Base-by-base conservation (phyloP, 2,329 filamentous ascomycete species). In the Diplocarpon mali region DNA sequence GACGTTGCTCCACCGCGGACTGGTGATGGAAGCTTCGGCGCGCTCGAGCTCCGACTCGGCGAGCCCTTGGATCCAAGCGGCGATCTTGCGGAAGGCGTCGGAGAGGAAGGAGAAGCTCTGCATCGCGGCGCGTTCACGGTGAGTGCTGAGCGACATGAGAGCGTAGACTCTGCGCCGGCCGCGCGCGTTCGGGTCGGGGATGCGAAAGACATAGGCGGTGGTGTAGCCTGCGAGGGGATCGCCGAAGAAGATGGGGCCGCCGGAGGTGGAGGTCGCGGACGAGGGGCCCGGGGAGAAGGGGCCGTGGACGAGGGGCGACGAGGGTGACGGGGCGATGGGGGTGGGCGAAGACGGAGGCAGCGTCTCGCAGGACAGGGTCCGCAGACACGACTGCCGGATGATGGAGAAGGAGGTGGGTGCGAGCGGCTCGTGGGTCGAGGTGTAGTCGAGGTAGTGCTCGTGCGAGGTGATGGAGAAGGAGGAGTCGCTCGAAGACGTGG, bases 141-240 rank as follows among this genome's bases (percentile, higher is more conserved):
- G 75, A 10, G 77, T 81, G 59, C 72, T 79, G 38, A 83, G 69
- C 2, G 78, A 77, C 47, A 83, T 62, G 48, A 83, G 76, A 10
- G 79, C 79, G 56, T 83, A 83, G 11, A 82, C 75, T n/a, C 79
- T 72, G 61, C 80, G 78, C 53, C 80, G 75, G 4, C 79, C 79
- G 11, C 79, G 75, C 12, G 79, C 79, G 51, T 80, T 78, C 30
- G 80, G 68, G 57, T 83, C 79, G 6, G 78, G 75, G 35, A 83
- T 79, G 20, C 79, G 78, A 57, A 83, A 83, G 51, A 83, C 79
- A 61, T 80, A 83, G 12, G 78, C 79, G 0, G 78, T 83, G 0
- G 79, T 83, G 62, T 81, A 83, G 27, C 79, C 79, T 1, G 78
- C 73, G 0, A 73, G 60, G 1, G 76, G 70, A 55, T 83, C 79